Base-by-base conservation (phyloP, 2,329 filamentous ascomycete genomes). In the Verticillium albo-atrum region DNA sequence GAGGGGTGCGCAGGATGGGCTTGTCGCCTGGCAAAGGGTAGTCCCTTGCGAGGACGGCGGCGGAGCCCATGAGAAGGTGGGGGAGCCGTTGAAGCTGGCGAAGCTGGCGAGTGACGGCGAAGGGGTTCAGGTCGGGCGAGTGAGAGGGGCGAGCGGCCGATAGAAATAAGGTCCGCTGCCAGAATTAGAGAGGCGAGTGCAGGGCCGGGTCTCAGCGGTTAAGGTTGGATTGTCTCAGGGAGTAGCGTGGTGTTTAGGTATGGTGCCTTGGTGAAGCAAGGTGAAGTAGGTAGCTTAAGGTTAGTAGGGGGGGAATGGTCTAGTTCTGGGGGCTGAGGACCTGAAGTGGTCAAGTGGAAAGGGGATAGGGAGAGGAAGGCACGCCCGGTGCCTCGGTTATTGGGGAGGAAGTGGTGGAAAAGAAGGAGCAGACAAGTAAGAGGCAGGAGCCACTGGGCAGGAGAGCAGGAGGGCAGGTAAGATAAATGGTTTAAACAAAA, bases 1-100 rank as follows among this genome's bases (percentile, higher is more conserved):
- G 20, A 23, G 53, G 42, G 14, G 62, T 64, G n/a, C 62, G 62
- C 15, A 42, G 56, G 3, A 58, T 53, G 9, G 62, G 54, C 20
- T n/a, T n/a, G 15, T 27, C 15, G 25, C 32, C 34, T 10, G 42
- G 42, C 42, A 47, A 23, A 12, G 42, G 9, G 42, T 6, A 6
- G 7, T 23, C 20, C 42, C 25, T 20, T 23, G 42, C n/a, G 20
- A 47, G 42, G n/a, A 25, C 20, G 7, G 20, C 42, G 42, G 42
- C 42, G 20, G 42, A 25, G n/a, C 42, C 42, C 42, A 47, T 47
- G 20, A 25, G 42, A 23, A n/a, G 42, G 25, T 37, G 20, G 30
- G 3, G 14, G 55, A 27, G 23, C 51, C 53, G 12, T 26, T 47
- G 32, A 42, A 50, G 7, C 37, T 60, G 42, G 47, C 32, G 54